Percentiles rank a stretch among this genome's conserved stretches.
These are phyloP conservation scores for Termitomyces sp. DNA, from an alignment of 768 basidiomycete species.

Conservation along the genomic window DNA sequence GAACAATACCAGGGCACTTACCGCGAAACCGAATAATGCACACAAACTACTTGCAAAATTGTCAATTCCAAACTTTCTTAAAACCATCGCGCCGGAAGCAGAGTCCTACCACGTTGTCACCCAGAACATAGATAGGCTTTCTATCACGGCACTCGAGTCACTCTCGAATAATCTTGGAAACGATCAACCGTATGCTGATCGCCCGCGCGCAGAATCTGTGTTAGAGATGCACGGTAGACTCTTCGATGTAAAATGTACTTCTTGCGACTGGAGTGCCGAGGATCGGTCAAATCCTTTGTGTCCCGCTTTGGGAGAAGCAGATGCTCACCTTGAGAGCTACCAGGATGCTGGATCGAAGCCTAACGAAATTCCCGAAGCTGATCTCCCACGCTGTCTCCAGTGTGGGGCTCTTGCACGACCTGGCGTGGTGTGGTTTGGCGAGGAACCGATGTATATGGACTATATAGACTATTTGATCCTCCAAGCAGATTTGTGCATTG, in stretches of 20 bases:
- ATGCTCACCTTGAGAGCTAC: not conserved
- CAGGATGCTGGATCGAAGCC: slow-evolving; percentile 2
- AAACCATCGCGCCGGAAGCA: slow-evolving; percentile 36
- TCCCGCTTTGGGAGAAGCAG: not conserved
- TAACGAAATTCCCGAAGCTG: slow-evolving; percentile 17
- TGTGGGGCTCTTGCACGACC: slow-evolving; percentile 32
- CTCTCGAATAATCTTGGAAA: not conserved
- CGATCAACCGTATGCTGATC: not conserved
- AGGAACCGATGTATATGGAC: slow-evolving; percentile 17
- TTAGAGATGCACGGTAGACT: slow-evolving; percentile 2
- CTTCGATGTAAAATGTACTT: no score
- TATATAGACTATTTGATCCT: slow-evolving; percentile 22
- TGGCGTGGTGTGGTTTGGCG: slow-evolving; percentile 40
- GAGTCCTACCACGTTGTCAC: slow-evolving; percentile 48
- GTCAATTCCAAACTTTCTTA: slow-evolving; percentile 33
- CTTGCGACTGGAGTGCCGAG: not conserved
- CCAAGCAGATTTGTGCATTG: slow-evolving; percentile 29
- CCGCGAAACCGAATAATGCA: slow-evolving; percentile 51
- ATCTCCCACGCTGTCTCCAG: slow-evolving; percentile 25
- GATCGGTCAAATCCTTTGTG: not conserved
- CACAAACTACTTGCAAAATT: slow-evolving; percentile 49
- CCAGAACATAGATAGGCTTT: slow-evolving; percentile 54
- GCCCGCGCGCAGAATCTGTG: not conserved
- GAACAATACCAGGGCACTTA: slow-evolving; percentile 36
- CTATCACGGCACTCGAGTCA: not conserved